Evolutionary conservation across 345 rosid genomes (phyloP).

Genomic region (Heritiera littoralis): DNA sequence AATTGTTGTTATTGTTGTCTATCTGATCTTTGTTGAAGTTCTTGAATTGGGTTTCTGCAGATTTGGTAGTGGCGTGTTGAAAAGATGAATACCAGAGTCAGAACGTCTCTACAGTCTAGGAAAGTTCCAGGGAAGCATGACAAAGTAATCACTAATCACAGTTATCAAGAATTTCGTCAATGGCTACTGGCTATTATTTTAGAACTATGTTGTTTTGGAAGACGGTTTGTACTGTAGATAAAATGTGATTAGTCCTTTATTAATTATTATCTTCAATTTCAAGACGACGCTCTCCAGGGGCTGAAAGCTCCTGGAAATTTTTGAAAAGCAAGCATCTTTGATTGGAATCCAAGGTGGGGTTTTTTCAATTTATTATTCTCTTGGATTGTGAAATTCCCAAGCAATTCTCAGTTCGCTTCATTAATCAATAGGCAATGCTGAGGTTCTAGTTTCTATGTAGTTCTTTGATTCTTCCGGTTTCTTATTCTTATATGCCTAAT

Average conservation of each 20-base stretch:
- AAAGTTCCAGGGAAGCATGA: slow-evolving; percentile 42
- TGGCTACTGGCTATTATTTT: slow-evolving; percentile 14
- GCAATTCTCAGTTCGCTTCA: neutral
- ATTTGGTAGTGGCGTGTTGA: slow-evolving; percentile 10
- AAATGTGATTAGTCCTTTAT: slow-evolving; percentile 13
- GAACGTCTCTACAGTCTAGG: slow-evolving; percentile 33
- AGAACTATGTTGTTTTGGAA: slow-evolving; percentile 23
- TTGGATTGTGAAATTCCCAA: slow-evolving; percentile 11
- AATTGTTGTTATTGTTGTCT: slow-evolving; percentile 2
- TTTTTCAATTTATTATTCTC: neutral
- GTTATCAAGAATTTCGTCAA: slow-evolving; percentile 20
- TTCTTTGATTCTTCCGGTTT: slow-evolving; percentile 1
- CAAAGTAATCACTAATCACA: slow-evolving; percentile 38
- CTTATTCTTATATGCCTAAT: neutral
- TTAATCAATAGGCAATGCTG: neutral
- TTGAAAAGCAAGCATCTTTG: slow-evolving; percentile 15
- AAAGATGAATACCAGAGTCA: slow-evolving; percentile 42
- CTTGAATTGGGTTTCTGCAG: slow-evolving; percentile 22
- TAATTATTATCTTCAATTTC: slow-evolving; percentile 32
- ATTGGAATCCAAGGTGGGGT: slow-evolving; percentile 27
- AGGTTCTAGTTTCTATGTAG: neutral
- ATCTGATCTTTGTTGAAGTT: slow-evolving; percentile 5
- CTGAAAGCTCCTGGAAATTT: slow-evolving; percentile 26
- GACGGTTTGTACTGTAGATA: slow-evolving; percentile 26
- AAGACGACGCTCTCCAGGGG: slow-evolving; percentile 29